Evolutionary conservation across 805 yeast genomes (phyloP).

Genomic region (Candida andamanensis): DNA sequence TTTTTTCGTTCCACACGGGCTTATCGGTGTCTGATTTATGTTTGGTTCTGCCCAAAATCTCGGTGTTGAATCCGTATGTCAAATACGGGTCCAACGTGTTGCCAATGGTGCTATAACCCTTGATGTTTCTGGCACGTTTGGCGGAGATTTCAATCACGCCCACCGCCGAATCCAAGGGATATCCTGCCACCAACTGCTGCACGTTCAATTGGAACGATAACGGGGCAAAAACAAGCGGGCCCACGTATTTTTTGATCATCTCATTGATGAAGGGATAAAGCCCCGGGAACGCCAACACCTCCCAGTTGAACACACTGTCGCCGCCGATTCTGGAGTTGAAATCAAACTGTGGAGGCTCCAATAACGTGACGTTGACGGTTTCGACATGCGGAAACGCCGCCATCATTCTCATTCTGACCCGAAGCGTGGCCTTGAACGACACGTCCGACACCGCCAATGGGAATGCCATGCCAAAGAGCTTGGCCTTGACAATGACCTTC

Average conservation of each 20-base stretch:
- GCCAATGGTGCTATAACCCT: conserved; percentile 64
- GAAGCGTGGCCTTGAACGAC: conserved; percentile 66
- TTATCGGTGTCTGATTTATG: conserved; percentile 58
- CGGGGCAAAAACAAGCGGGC: conserved; percentile 85
- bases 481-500: conserved; percentile 68
- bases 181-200: conserved; percentile 84
- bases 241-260: conserved; percentile 79
- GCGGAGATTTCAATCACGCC: conserved; percentile 77
- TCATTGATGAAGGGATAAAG: conserved; percentile 74
- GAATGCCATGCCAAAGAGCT: conserved; percentile 74
- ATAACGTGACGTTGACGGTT: conserved; percentile 77
- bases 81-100: conserved; percentile 90
- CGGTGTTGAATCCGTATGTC: conserved; percentile 57
- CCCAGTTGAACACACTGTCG: conserved; percentile 82
- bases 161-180: conserved; percentile 69
- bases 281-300: conserved; percentile 83
- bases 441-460: conserved; percentile 79
- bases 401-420: conserved; percentile 88
- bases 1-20: conserved; percentile 84
- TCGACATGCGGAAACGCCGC: conserved; percentile 88
- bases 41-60: conserved; percentile 62
- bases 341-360: conserved; percentile 87
- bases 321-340: conserved; percentile 73
- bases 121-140: conserved; percentile 62
- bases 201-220: conserved; percentile 89